Evolutionary conservation across 2,329 filamentous ascomycete genomes (phyloP).

Genomic region (Apiospora pterosperma): DNA sequence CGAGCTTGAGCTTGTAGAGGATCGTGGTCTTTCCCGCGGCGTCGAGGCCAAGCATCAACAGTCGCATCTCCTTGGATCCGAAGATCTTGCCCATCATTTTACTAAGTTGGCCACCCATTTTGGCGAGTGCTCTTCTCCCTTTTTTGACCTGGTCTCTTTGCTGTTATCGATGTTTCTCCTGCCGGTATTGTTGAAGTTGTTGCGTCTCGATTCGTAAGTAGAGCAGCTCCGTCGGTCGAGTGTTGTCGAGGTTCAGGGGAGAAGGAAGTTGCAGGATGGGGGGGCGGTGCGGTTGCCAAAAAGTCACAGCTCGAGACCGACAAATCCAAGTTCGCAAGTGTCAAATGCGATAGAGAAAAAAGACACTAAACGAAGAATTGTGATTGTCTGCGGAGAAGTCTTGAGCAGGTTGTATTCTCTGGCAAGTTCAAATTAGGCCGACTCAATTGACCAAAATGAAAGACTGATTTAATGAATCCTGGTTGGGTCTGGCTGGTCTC

Average conservation of each 20-base stretch:
- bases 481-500: not conserved
- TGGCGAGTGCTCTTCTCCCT: constrained; percentile 26
- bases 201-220: not conserved
- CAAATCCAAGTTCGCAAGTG: not conserved
- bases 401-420: not conserved
- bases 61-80: constrained; percentile 97
- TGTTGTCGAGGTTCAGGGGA: not conserved
- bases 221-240: not conserved
- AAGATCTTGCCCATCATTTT: constrained; percentile 99
- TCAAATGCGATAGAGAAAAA: not conserved
- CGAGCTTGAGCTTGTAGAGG: constrained; percentile 97
- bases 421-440: not conserved
- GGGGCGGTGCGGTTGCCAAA: not conserved
- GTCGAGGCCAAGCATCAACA: constrained; percentile 96
- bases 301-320: not conserved
- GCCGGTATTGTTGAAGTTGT: not conserved
- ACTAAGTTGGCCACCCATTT: constrained; percentile 89
- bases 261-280: not conserved
- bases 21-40: constrained; percentile 99
- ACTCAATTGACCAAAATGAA: not conserved
- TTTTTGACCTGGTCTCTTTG: not conserved
- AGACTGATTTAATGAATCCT: not conserved
- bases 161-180: not conserved
- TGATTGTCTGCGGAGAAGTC: not conserved
- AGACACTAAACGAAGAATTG: not conserved